Percentiles rank a stretch among this genome's conserved stretches.
Conservation (phyloP, 257 asterid genomes). For the Solanum raphanifolium region DNA sequence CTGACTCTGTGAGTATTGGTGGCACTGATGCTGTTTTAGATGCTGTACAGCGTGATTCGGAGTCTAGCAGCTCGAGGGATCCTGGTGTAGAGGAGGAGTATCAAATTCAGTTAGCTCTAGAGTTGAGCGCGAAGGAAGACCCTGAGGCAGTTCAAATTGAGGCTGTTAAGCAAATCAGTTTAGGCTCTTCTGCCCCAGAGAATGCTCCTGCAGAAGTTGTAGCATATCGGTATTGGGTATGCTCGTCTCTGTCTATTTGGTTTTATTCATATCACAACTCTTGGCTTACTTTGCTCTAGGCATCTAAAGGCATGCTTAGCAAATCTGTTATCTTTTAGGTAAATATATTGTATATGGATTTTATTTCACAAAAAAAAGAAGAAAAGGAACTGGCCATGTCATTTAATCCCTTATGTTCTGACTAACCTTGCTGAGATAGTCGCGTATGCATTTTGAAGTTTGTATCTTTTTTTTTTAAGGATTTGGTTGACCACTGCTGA, state of each 20-base stretch:
- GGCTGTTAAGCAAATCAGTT: conserved; percentile 96
- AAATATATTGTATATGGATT: not conserved
- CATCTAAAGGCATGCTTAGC: not conserved
- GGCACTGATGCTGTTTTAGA: conserved; percentile 62
- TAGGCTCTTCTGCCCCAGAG: conserved; percentile 65
- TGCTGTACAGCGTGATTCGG: conserved; percentile 49
- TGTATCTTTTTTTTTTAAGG: not conserved
- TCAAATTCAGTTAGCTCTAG: conserved; percentile 88
- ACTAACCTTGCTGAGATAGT: not conserved
- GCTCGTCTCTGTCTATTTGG: not conserved
- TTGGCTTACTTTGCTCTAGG: not conserved
- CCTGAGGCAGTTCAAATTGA: conserved; percentile 99
- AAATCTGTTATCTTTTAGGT: not conserved
- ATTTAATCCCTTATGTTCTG: not conserved
- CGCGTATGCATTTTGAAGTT: not conserved
- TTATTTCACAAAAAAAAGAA: not conserved
- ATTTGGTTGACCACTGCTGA: not conserved
- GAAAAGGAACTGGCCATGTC: not conserved
- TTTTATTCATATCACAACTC: not conserved
- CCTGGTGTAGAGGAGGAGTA: conserved; percentile 86
- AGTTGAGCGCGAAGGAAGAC: conserved; percentile 92
- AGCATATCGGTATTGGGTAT: conserved; percentile 90
- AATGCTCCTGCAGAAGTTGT: conserved; percentile 82
- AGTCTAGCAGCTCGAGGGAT: conserved; percentile 59
- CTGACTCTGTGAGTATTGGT: conserved; percentile 63